Base-by-base conservation (phyloP, 192 early-diverging fungal genomes). In the Backusella morwellensis region DNA sequence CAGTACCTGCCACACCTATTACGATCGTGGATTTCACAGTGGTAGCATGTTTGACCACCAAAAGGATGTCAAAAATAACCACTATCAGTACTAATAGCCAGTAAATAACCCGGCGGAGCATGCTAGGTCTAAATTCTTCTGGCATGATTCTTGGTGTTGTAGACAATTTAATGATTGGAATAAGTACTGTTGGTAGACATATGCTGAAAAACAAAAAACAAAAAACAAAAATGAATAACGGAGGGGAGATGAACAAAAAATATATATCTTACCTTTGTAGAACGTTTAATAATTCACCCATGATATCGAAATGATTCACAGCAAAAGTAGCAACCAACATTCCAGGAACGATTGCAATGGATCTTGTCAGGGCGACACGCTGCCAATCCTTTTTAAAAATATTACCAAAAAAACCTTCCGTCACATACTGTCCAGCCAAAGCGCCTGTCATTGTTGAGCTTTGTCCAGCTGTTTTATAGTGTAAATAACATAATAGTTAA, bases 361-460 rank as follows among this genome's bases (percentile, higher is more conserved):
- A 84, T 38, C 91, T 83, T 23, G 90, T 89, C 50, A 88, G 80
- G 15, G 88, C 86, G 68, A 90, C 74, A 35, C 91, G 89, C 59
- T 90, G 86, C 89, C 90, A 90, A 32, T 86, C 82, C 56, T 88
- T 90, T 32, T 78, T 78, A 59, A 86, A 86, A 8, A 90, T 81
- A 2, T 77, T 78, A 44, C 90, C 83, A 85, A 95, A 90, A 82
- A 95, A 96, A 11, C 95, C 95, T 72, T 95, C 92, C 87, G 94
- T 94, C 23, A 82, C 89, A 77, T 93, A 94, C 81, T 96, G 95
- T 7, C 96, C 96, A 5, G 95, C 96, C 83, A 97, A 87, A n/a
- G 96, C 96, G 3, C 95, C 94, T 14, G 96, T 96, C 70, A 96
- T 95, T 4, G 94, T 94, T 5, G 92, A 93, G 77, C 88, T 91